Conservation (phyloP, 129 eudicot species). For the Arctium minus region DNA sequence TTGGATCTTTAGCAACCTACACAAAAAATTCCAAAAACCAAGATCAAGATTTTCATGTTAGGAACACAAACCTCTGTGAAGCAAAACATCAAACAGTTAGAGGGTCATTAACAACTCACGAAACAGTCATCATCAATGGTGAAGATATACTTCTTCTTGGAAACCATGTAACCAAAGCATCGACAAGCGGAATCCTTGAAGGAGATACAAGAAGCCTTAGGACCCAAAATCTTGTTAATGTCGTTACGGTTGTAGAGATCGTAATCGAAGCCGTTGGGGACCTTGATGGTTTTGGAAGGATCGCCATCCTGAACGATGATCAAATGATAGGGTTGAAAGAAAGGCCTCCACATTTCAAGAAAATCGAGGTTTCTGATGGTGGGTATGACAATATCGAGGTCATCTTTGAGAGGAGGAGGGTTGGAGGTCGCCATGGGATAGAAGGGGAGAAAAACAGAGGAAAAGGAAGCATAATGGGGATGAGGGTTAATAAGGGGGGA, state of each 20-base stretch:
- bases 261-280: constrained; percentile 74
- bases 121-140: constrained; percentile 93
- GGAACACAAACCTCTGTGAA: background rate
- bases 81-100: constrained; percentile 1
- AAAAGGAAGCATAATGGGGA: background rate
- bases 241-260: constrained; percentile 76
- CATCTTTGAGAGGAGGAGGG: constrained; percentile 57
- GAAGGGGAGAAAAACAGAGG: background rate
- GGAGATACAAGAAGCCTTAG: constrained; percentile 37
- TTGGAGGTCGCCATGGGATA: constrained; percentile 29
- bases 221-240: constrained; percentile 54
- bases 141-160: constrained; percentile 85
- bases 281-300: constrained; percentile 65
- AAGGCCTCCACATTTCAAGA: constrained; percentile 94
- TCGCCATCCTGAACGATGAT: constrained; percentile 93
- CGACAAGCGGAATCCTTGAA: constrained; percentile 39
- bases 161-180: constrained; percentile 51
- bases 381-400: constrained; percentile 80
- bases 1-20: constrained; percentile 83
- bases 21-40: background rate
- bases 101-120: constrained; percentile 30
- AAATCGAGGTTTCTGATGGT: constrained; percentile 83
- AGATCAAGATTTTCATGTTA: constrained; percentile 1
- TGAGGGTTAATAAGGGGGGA: background rate
- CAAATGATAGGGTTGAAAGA: constrained; percentile 73